Base-by-base conservation (phyloP, 345 rosid genomes). In the sweet orange (Citrus sinensis) region DNA sequence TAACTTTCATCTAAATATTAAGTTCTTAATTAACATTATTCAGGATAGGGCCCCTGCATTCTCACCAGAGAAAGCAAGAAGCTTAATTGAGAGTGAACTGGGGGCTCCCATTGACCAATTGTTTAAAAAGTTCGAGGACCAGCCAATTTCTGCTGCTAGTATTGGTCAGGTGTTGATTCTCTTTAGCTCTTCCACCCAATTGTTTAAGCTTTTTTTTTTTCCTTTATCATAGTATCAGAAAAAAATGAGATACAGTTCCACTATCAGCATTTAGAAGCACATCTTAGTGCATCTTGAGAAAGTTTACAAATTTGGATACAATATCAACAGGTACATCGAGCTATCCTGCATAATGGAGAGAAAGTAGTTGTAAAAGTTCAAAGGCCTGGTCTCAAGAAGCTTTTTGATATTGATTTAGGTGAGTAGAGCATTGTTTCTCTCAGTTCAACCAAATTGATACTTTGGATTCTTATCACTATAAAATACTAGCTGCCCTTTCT, bases 61-160 rank as follows among this genome's bases (percentile, higher is more conserved):
- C 85, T 92, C 98, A 70, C 88, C 98, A 63, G 82, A 89, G 84
- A 95, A 93, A 86, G 96, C 97, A 71, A 87, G 79, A 85, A 83
- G 85, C 24, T 91, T 91, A 75, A 88, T 93, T 6, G 90, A 93
- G 90, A 79, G 68, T 0, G 99, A 95, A 82, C 87, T 95, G 75
- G 98, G 95, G 70, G 93, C 94, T 85, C 88, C 98, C 8, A 81
- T 95, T 7, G 82, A 87, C 67, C 70, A 87, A 61, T 79, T 95
- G 82, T 95, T 79, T 78, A 91, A 85, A 89, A 94, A 88, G 78
- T 92, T 95, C 71, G 99, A 95, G 86, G 95, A 95, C 67, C 90
- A 73, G 75, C 97, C 99, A n/a, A 88, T 95, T 71, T 98, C 99
- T 76, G 99, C 98, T 42, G 99, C 98, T 86, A 95, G 98, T 83